phyloP scores from a whole-genome alignment of 345 rosid genomes.

The Eucalyptus sideroxylon region DNA sequence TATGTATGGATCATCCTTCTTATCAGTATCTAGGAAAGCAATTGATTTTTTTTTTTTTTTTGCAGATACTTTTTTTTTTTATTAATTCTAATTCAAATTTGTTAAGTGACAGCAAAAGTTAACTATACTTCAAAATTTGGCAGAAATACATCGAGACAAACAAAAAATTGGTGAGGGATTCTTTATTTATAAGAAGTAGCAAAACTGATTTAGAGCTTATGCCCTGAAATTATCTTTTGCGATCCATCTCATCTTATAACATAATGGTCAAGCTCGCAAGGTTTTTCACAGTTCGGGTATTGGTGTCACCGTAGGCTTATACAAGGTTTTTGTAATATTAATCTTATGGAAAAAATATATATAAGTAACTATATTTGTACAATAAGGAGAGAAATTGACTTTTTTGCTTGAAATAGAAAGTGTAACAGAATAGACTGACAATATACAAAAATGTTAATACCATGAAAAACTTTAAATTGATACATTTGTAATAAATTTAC shows the following conservation, averaged over 20 bases:
- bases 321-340: no score
- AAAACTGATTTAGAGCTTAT: no score
- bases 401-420: background rate
- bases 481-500: no score
- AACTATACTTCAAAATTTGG: background rate
- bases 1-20: background rate
- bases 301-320: no score
- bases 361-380: background rate
- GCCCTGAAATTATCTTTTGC: no score
- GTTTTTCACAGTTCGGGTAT: background rate
- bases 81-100: background rate
- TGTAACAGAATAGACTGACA: background rate
- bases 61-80: no score
- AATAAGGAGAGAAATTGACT: background rate
- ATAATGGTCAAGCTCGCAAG: background rate
- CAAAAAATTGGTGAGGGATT: background rate
- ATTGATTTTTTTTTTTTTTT: no score
- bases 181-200: background rate
- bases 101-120: background rate
- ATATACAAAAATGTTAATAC: background rate
- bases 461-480: no score
- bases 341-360: no score
- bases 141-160: background rate
- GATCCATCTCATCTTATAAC: no score
- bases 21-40: background rate